These are phyloP conservation scores for Pholiota adiposa DNA, from an alignment of 1,284 basidiomycete species.

Conservation along the genomic window DNA sequence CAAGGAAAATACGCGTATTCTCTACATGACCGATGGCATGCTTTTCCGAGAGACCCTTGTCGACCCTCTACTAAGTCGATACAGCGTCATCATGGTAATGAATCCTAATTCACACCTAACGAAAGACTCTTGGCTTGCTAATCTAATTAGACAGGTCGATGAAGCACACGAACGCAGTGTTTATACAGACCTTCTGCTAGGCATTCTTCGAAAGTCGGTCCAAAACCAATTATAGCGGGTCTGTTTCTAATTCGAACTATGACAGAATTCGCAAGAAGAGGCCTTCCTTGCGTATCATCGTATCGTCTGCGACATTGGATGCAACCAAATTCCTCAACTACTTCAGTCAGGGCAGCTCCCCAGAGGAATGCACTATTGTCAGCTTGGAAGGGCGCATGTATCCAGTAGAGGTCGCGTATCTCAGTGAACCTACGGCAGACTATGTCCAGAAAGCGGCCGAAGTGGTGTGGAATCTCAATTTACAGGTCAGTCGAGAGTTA, in stretches of 20 bases:
- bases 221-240: slow-evolving; percentile 24
- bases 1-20: slow-evolving; percentile 84
- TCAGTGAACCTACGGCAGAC: slow-evolving; percentile 75
- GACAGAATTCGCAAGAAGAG: slow-evolving; percentile 86
- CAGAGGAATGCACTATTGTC: slow-evolving; percentile 74
- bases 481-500: slow-evolving; percentile 56
- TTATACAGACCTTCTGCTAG: slow-evolving; percentile 93
- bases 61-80: slow-evolving; percentile 87
- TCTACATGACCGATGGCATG: slow-evolving; percentile 98
- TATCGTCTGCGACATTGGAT: slow-evolving; percentile 96
- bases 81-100: slow-evolving; percentile 94
- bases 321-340: slow-evolving; percentile 89
- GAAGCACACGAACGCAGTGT: slow-evolving; percentile 97
- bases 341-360: slow-evolving; percentile 64
- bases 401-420: slow-evolving; percentile 85
- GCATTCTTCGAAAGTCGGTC: slow-evolving; percentile 86
- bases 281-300: slow-evolving; percentile 86
- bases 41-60: slow-evolving; percentile 93
- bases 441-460: slow-evolving; percentile 87
- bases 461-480: slow-evolving; percentile 85
- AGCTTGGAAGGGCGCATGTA: slow-evolving; percentile 94
- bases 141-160: slow-evolving; percentile 68
- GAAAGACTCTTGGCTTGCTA: not conserved
- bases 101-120: slow-evolving; percentile 1
- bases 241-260: slow-evolving; percentile 6